Percentiles rank a stretch among this genome's conserved stretches.
These are phyloP conservation scores for Castanea crenata DNA, from an alignment of 306 rosid species.

Conservation along the genomic window DNA sequence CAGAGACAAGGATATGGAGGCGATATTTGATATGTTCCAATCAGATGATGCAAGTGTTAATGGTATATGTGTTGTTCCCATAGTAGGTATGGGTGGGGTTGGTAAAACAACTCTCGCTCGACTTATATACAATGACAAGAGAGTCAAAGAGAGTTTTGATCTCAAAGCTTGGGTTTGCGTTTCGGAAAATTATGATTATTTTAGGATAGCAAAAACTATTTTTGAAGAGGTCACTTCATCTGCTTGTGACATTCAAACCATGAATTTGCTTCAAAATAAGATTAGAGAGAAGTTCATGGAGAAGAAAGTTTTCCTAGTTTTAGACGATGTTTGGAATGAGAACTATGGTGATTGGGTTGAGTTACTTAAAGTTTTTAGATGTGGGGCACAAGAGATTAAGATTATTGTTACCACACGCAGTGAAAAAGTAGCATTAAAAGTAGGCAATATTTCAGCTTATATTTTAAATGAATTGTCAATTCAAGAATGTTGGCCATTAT, in stretches of 20 bases:
- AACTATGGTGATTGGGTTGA: constrained; percentile 1
- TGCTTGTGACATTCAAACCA: background rate
- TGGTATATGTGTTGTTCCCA: background rate
- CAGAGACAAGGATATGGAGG: too few relatives aligned
- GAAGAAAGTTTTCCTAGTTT: constrained; percentile 1
- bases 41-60: too few relatives aligned
- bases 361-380: background rate
- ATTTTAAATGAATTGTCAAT: background rate
- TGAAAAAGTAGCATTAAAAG: background rate
- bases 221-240: background rate
- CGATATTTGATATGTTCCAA: too few relatives aligned
- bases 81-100: background rate
- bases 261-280: background rate
- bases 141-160: background rate
- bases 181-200: background rate
- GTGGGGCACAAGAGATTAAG: constrained; percentile 8
- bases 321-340: constrained; percentile 23
- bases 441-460: background rate
- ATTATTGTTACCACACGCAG: background rate
- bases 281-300: background rate
- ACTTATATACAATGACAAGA: background rate
- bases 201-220: background rate
- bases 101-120: constrained; percentile 21
- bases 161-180: background rate
- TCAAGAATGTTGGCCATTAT: background rate